Evolutionary conservation across 768 basidiomycete species (phyloP).

Genomic region (Naganishia friedmannii): DNA sequence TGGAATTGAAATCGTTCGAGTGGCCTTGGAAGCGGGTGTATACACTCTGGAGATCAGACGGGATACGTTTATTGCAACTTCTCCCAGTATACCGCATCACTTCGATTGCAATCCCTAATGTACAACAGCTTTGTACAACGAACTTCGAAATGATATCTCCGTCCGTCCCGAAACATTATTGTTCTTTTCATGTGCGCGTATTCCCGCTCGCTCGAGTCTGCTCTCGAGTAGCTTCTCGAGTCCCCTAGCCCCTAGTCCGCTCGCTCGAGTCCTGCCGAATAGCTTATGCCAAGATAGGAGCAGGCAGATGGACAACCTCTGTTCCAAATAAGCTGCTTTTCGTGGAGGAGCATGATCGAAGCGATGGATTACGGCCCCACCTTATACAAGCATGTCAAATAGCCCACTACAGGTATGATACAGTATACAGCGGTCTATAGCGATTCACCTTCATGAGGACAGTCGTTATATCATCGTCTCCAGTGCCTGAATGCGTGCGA

Average conservation of each 20-base stretch:
- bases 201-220: too few species aligned
- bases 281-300: too few species aligned
- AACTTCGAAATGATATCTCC: not conserved
- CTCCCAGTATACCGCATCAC: not conserved
- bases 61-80: not conserved
- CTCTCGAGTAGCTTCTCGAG: too few species aligned
- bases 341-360: too few species aligned
- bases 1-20: too few species aligned
- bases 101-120: not conserved
- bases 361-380: not conserved
- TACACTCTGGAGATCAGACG: too few species aligned
- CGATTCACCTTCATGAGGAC: not conserved
- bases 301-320: too few species aligned
- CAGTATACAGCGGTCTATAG: not conserved
- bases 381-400: not conserved
- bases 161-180: constrained; percentile 6
- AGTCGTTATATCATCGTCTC: not conserved
- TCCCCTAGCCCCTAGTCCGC: too few species aligned
- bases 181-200: not conserved
- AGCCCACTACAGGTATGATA: not conserved
- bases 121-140: not conserved
- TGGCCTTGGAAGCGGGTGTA: not conserved
- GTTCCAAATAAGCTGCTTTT: too few species aligned
- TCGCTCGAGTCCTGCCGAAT: too few species aligned
- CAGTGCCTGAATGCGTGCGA: not conserved